Evolutionary conservation across 805 yeast species (phyloP).

Genomic region (Candida caryicola): DNA sequence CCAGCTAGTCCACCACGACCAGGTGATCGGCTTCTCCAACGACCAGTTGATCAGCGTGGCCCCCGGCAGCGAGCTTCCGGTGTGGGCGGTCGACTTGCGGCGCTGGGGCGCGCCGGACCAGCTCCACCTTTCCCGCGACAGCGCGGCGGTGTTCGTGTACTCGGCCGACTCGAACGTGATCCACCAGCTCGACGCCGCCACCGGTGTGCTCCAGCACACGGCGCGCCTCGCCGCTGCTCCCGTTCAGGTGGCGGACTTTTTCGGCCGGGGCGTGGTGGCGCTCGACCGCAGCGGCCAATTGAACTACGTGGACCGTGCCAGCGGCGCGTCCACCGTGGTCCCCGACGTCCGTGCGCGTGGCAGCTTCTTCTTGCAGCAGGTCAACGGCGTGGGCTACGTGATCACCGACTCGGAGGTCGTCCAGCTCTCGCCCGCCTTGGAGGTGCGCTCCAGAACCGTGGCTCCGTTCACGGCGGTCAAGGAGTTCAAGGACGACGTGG

Average conservation of each 20-base stretch:
- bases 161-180: conserved; percentile 9
- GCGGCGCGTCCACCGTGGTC: neutral
- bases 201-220: conserved; percentile 13
- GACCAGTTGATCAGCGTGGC: conserved; percentile 15
- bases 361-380: conserved; percentile 5
- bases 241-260: conserved; percentile 8
- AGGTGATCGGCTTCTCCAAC: conserved; percentile 15
- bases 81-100: conserved; percentile 20
- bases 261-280: conserved; percentile 13
- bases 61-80: conserved; percentile 2
- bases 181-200: conserved; percentile 10
- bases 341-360: neutral
- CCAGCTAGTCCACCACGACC: conserved; percentile 16
- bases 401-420: conserved; percentile 9
- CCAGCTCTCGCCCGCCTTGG: conserved; percentile 7
- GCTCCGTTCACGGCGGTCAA: conserved; percentile 5
- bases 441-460: neutral
- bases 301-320: conserved; percentile 5
- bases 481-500: conserved; percentile 11
- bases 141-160: conserved; percentile 13
- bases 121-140: conserved; percentile 7
- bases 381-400: conserved; percentile 14
- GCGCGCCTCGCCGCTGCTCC: conserved; percentile 9
- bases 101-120: conserved; percentile 7
- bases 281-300: conserved; percentile 13